Evolutionary conservation across 148 eudicot species (phyloP).

Genomic region (Nyssa sinensis): DNA sequence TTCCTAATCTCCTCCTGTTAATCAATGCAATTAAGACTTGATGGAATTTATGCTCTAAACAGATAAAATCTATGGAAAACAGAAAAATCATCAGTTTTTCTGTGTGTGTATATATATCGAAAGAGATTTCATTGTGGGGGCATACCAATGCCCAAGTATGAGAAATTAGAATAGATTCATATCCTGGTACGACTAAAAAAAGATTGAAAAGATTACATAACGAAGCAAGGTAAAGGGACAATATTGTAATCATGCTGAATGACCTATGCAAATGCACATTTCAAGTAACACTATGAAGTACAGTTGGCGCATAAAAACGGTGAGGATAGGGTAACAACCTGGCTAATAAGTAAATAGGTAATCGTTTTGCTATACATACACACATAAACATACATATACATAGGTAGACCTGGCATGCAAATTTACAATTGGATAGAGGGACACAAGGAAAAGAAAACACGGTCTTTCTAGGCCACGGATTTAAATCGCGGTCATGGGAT

Average conservation of each 20-base stretch:
- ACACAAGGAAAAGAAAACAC: background rate
- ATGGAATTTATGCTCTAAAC: background rate
- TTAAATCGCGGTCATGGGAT: too few species aligned
- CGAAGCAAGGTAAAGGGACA: background rate
- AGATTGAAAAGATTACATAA: background rate
- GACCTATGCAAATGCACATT: background rate
- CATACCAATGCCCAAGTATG: background rate
- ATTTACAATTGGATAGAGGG: background rate
- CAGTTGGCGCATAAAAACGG: background rate
- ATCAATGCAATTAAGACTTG: background rate
- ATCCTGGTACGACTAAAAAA: background rate
- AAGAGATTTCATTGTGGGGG: background rate
- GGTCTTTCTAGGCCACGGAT: background rate
- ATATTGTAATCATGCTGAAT: background rate
- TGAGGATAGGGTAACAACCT: background rate
- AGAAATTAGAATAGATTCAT: background rate
- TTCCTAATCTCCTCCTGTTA: constrained; percentile 73
- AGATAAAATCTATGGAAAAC: background rate
- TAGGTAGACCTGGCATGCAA: background rate
- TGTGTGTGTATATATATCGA: background rate
- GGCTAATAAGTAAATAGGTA: background rate
- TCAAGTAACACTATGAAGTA: background rate
- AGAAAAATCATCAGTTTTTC: background rate
- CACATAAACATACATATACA: too few species aligned
- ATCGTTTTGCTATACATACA: too few species aligned